Base-by-base conservation (phyloP, 257 asterid species). In the Solanum neorickii region DNA sequence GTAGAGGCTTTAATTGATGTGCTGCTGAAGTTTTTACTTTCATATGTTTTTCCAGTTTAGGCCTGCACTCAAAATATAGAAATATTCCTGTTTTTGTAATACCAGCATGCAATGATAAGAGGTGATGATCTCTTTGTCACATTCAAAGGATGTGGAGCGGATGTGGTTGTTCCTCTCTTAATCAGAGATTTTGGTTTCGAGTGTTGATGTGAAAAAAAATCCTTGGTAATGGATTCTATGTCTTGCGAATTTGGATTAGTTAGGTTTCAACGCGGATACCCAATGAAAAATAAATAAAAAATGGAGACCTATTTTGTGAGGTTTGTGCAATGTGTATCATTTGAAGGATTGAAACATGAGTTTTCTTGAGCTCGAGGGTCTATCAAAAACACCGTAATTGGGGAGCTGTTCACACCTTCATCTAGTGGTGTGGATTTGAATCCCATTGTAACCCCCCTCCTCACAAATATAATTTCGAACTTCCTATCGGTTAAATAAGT, bases 1-100 rank as follows among this genome's bases (percentile, higher is more conserved):
- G 89, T 93, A 92, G 95, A 90, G 92, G 91, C 90, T 87, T 91
- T 86, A 85, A 85, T 69, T 86, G 87, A 86, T 89, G 44, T 87
- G 89, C 42, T 92, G 95, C 94, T 90, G 89, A 85, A 88, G 65
- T 83, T 91, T 88, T 89, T 23, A 86, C 88, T 80, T 87, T 49
- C 82, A 89, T 83, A 87, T 90, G 91, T 65, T 84, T 89, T 88
- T 87, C 84, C 83, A 86, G 62, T 49, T 82, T 56, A 29, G 44
- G 29, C 16, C 68, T 78, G 25, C 18, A 27, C n/a, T 25, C 27
- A 78, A 29, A 78, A 78, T 47, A 15, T 27, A 78, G 69, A 80
- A 80, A 80, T 49, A 9, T 10, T 46, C 44, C 69, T 80, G 18
- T 47, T 80, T 80, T 47, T 80, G 25, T 80, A n/a, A 46, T 77